Conservation (phyloP, 2,329 filamentous ascomycete genomes). For the Pseudocercospora cruenta region DNA sequence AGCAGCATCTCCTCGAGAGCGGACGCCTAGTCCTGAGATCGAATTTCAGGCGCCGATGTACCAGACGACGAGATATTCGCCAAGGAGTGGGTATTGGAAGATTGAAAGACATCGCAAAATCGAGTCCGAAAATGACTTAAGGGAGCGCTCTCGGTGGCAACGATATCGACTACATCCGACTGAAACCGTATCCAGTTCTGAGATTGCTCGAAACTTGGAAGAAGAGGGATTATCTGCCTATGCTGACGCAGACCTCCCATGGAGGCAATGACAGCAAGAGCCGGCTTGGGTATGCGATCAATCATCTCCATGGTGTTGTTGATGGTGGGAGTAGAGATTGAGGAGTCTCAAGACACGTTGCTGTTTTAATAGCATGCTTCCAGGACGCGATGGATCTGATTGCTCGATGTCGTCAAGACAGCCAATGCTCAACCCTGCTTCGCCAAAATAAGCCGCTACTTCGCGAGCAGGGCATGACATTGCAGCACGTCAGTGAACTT, state of each 20-base stretch:
- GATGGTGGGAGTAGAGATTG: not conserved
- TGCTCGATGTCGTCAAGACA: not conserved
- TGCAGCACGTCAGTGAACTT: no score
- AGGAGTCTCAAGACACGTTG: no score
- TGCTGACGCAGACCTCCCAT: constrained; percentile 22
- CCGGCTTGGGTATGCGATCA: not conserved
- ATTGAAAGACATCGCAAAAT: not conserved
- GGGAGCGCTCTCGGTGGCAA: not conserved
- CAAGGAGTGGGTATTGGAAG: not conserved
- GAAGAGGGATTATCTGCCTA: not conserved
- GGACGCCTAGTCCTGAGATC: no score
- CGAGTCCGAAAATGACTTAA: not conserved
- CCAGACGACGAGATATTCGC: no score
- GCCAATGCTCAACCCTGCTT: no score
- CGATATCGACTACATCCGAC: not conserved
- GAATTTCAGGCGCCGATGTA: no score
- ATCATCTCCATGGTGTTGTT: not conserved
- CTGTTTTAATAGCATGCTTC: no score
- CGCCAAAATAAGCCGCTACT: no score
- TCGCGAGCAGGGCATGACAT: no score
- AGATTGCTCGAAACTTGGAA: not conserved
- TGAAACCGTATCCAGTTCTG: not conserved
- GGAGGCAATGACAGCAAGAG: constrained; percentile 21
- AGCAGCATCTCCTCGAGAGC: not conserved
- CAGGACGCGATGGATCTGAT: no score